Base-by-base conservation (phyloP, 2,329 filamentous ascomycete genomes). In the Chaetomium globosum region DNA sequence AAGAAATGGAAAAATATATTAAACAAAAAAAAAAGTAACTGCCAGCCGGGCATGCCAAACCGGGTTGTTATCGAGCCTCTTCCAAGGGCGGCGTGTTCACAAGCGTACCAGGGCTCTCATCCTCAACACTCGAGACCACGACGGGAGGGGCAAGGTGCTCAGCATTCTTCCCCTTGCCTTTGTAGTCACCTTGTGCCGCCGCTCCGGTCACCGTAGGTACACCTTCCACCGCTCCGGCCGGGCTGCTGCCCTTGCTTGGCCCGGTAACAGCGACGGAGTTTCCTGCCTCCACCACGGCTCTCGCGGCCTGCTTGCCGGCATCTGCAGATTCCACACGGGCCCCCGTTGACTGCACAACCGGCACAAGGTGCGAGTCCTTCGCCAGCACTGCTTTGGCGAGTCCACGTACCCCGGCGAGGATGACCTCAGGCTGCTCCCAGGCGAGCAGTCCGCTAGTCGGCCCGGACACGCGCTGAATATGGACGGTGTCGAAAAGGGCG, bases 371-470 rank as follows among this genome's bases (percentile, higher is more conserved):
- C 46, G 71, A 70, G 61, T 83, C 80, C 8, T 68, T 65, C 28
- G 70, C 73, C 16, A 81, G 33, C 9, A 83, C 71, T 3, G 75
- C 76, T 61, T 75, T 75, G 0, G 79, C 78, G 39, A 85, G 73
- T 4, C 74, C 77, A 39, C 78, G 74, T 2, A 77, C 75, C 0
- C 82, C 83, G 2, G 75, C 69, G 0, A 74, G 69, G 63, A 85
- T 80, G 46, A 82, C 69, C 36, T 81, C 79, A 1, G 82, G 82
- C 19, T 78, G 74, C 65, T 84, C 81, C 79, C 81, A 83, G 12
- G 80, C 78, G 39, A 85, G 69, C 39, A 85, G 73, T 0, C 82
- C 81, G 0, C 81, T 81, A 0, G 80, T 74, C 4, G 73, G 74
- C 2, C 81, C 81, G 5, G 71, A 13, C 0, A 75, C 75, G 33